Conservation (phyloP, 768 basidiomycete genomes). For the Lactarius quietus region DNA sequence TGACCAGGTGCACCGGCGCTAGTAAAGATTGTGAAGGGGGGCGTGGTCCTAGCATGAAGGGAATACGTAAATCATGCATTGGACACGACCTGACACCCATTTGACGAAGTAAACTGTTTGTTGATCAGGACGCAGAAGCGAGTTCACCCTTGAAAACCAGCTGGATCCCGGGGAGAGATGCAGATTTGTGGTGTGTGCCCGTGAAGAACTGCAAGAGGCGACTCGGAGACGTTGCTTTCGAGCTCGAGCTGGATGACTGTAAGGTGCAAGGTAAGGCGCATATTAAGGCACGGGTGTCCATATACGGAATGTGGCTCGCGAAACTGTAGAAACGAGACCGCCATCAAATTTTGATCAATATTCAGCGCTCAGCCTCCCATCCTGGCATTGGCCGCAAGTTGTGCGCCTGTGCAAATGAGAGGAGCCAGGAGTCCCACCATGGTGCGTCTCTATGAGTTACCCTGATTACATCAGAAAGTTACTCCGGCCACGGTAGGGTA, state of each 20-base stretch:
- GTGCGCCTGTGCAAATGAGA: slow-evolving; percentile 1
- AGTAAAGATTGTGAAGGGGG: background rate
- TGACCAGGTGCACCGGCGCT: background rate
- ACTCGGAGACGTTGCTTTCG: background rate
- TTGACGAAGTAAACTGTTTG: slow-evolving; percentile 11
- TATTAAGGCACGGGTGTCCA: background rate
- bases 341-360: slow-evolving; percentile 13
- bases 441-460: slow-evolving; percentile 10
- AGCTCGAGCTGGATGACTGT: background rate
- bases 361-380: slow-evolving; percentile 18
- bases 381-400: slow-evolving; percentile 27
- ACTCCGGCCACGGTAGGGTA: background rate
- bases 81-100: background rate
- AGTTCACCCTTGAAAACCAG: slow-evolving; percentile 10
- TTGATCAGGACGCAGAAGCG: background rate
- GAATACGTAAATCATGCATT: slow-evolving; percentile 6
- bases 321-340: background rate
- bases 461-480: slow-evolving; percentile 10
- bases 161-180: background rate
- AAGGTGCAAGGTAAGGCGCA: background rate
- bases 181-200: background rate
- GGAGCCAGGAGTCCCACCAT: background rate
- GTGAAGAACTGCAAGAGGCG: slow-evolving; percentile 8
- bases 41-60: background rate
- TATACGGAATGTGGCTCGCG: slow-evolving; percentile 1